Base-by-base conservation (phyloP, 2,329 filamentous ascomycete genomes). In the Microsporum ferrugineum region DNA sequence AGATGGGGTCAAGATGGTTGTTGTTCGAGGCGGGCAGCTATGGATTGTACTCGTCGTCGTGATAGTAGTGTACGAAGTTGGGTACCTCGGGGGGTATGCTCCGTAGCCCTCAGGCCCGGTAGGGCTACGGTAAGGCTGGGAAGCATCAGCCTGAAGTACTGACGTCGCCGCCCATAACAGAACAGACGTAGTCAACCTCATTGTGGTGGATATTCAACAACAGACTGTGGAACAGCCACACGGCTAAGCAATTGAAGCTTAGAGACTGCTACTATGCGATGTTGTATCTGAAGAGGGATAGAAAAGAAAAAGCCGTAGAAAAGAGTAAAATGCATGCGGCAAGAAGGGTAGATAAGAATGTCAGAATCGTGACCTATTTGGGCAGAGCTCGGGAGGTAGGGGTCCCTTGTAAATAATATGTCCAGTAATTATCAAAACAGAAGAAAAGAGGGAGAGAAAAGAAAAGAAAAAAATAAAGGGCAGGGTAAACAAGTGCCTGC, bases 161-260 rank as follows among this genome's bases (percentile, higher is more conserved):
- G 61, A 57, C 3, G 59, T 60, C 1, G 62, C 45, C 59, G 47
- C 65, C 65, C 64, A 69, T 56, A 45, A 74, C 75, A 72, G 65
- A 27, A 51, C 36, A 31, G 59, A 41, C 29, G 47, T 57, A n/a
- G 34, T 34, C 34, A 61, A 45, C 59, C 59, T 55, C 59, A 61
- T 61, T 31, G 59, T 55, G 36, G n/a, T n/a, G 31, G n/a, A 10
- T 41, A 23, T 58, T 58, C 41, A 43, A 14, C 33, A 17, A 31
- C 33, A 23, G 51, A 36, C 31, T 10, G 51, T 17, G 36, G 29
- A 23, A 55, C 8, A 31, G 17, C 51, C 51, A 36, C 27, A 31
- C 51, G 31, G 33, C 29, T 34, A 55, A 34, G 29, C 33, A 55
- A 36, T 55, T 34, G 31, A 55, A 36, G 29, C 33, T 55, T 55